phyloP scores from a whole-genome alignment of 2,329 filamentous ascomycete genomes.

The Spiromastix sp. region DNA sequence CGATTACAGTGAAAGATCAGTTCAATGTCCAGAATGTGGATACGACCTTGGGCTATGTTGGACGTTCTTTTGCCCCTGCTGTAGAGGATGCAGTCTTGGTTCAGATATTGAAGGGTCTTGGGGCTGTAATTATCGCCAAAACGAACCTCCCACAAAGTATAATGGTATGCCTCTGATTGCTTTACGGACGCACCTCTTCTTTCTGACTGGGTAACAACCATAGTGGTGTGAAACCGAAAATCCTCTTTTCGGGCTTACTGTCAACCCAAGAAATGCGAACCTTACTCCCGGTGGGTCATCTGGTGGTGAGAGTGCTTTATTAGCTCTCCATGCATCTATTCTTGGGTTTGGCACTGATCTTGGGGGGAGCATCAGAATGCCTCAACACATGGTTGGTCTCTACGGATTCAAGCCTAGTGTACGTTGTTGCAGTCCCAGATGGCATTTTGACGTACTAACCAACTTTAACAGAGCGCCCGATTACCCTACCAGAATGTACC shows the following conservation, averaged over 20 bases:
- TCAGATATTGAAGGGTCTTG: conserved; percentile 17
- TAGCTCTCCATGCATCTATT: conserved; percentile 48
- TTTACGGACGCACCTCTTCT: conserved; percentile 25
- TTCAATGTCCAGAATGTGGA: conserved; percentile 12
- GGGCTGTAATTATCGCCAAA: conserved; percentile 48
- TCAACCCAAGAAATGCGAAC: conserved; percentile 54
- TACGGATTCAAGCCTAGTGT: conserved; percentile 30
- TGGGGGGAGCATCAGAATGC: conserved; percentile 37
- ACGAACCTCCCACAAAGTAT: conserved; percentile 52
- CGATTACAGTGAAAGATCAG: conserved; percentile 20
- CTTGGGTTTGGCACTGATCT: conserved; percentile 58
- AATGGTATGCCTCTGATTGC: conserved; percentile 38
- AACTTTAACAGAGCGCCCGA: conserved; percentile 17
- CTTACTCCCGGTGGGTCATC: conserved; percentile 56
- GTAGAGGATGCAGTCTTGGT: conserved; percentile 7
- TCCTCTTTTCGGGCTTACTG: conserved; percentile 47
- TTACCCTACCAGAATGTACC: conserved; percentile 47
- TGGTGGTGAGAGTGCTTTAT: conserved; percentile 56
- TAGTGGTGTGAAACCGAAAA: conserved; percentile 47
- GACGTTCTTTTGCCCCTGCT: conserved; percentile 7
- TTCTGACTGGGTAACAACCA: neutral
- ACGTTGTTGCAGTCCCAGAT: neutral
- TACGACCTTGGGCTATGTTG: conserved; percentile 13
- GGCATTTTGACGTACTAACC: neutral
- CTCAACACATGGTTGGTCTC: conserved; percentile 45